phyloP scores from a whole-genome alignment of 2,329 filamentous ascomycete species.

The Hirsutella thompsonii region DNA sequence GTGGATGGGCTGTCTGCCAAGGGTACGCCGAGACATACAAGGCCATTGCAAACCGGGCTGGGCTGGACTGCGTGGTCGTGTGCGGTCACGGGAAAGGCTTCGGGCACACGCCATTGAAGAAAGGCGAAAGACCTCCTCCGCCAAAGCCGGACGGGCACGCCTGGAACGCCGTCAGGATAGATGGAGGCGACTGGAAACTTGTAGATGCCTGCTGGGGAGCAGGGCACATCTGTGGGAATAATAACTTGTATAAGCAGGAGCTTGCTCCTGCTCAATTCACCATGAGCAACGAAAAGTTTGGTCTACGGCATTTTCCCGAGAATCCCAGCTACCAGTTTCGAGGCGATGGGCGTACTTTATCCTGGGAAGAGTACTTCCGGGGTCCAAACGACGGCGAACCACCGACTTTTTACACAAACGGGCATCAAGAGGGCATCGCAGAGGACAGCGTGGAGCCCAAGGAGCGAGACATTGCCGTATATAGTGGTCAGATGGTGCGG shows the following conservation, averaged over 20 bases:
- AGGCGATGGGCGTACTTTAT: conserved; percentile 50
- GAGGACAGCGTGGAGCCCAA: conserved; percentile 45
- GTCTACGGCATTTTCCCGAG: conserved; percentile 63
- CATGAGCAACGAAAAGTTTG: conserved; percentile 65
- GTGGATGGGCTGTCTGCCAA: conserved; percentile 77
- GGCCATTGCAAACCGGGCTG: conserved; percentile 64
- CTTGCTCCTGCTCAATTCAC: conserved; percentile 55
- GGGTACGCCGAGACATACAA: conserved; percentile 80
- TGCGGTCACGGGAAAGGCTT: conserved; percentile 78
- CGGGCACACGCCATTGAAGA: conserved; percentile 50
- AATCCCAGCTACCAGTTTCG: conserved; percentile 61
- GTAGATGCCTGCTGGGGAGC: conserved; percentile 91
- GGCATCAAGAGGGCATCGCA: conserved; percentile 36
- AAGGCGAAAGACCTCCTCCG: conserved; percentile 53
- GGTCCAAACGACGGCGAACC: conserved; percentile 41
- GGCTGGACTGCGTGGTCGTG: conserved; percentile 64
- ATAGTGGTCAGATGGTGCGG: conserved; percentile 44
- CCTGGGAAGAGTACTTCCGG: conserved; percentile 74
- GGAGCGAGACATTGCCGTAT: conserved; percentile 41
- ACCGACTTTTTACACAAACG: conserved; percentile 31
- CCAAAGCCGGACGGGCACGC: conserved; percentile 57
- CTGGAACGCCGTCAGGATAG: conserved; percentile 87
- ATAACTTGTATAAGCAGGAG: conserved; percentile 47
- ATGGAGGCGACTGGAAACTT: conserved; percentile 81
- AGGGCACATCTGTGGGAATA: conserved; percentile 44